Evolutionary conservation across 495 filamentous ascomycete species (phyloP).

Genomic region (Tetracladium setigerum): DNA sequence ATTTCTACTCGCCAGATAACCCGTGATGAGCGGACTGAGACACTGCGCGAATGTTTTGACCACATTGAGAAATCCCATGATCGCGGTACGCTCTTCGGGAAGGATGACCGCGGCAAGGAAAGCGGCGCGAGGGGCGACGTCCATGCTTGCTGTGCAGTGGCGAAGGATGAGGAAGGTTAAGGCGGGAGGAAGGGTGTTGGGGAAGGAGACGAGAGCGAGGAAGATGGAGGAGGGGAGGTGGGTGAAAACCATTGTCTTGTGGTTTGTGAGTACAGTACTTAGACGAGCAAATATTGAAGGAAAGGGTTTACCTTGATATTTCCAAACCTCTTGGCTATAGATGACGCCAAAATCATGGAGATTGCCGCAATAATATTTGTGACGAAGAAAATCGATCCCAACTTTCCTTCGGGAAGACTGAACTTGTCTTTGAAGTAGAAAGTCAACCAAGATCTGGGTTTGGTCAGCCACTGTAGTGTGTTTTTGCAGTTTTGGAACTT

Average conservation of each 20-base stretch:
- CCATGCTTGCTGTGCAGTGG: conserved; percentile 67
- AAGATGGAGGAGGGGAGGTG: conserved; percentile 72
- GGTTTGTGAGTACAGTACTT: not conserved
- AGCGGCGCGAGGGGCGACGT: conserved; percentile 71
- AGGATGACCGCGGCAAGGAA: conserved; percentile 69
- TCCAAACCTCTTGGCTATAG: conserved; percentile 69
- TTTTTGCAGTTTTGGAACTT: conserved; percentile 20
- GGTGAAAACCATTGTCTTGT: conserved; percentile 76
- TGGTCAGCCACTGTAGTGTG: not conserved
- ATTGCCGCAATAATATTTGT: conserved; percentile 58
- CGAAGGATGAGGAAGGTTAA: conserved; percentile 63
- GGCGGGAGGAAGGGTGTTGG: conserved; percentile 43
- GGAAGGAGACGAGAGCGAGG: conserved; percentile 60
- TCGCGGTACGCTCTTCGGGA: conserved; percentile 67
- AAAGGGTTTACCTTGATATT: conserved; percentile 48
- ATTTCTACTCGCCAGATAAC: conserved; percentile 53
- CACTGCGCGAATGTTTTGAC: conserved; percentile 56
- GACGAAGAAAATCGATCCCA: conserved; percentile 62
- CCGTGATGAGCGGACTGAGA: conserved; percentile 60
- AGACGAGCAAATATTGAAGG: too few species aligned
- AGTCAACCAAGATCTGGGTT: conserved; percentile 52
- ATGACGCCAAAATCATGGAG: conserved; percentile 65
- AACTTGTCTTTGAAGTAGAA: conserved; percentile 79
- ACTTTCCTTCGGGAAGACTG: conserved; percentile 53
- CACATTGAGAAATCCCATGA: conserved; percentile 66